Conservation (phyloP, 1,284 basidiomycete species). For the Ustilago trichophora region DNA sequence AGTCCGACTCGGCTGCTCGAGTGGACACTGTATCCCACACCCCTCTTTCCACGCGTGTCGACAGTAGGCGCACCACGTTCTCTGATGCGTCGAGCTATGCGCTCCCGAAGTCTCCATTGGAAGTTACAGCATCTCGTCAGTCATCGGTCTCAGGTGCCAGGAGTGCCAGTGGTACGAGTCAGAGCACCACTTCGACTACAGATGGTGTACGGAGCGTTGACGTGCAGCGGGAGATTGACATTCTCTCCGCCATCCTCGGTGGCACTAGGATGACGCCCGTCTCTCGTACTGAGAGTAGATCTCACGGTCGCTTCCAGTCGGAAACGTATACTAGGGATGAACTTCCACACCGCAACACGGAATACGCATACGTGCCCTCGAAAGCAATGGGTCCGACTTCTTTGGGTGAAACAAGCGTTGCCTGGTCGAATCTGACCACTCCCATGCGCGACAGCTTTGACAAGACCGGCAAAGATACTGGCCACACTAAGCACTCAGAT, state of each 20-base stretch:
- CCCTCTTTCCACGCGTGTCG: constrained; percentile 17
- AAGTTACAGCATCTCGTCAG: constrained; percentile 8
- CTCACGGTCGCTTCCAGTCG: constrained; percentile 29
- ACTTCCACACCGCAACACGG: not conserved
- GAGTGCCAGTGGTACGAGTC: constrained; percentile 35
- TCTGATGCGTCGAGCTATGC: constrained; percentile 17
- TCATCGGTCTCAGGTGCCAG: constrained; percentile 12
- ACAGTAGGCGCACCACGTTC: constrained; percentile 14
- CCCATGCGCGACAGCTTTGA: constrained; percentile 4
- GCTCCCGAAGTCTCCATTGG: constrained; percentile 17
- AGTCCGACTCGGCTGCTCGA: constrained; percentile 35
- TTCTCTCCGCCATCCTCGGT: constrained; percentile 51
- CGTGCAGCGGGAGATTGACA: constrained; percentile 54
- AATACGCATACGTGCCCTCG: not conserved
- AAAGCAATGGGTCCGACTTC: not conserved
- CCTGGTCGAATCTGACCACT: constrained; percentile 2
- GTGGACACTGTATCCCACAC: constrained; percentile 46
- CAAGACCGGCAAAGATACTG: not conserved
- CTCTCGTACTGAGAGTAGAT: constrained; percentile 7
- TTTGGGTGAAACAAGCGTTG: not conserved
- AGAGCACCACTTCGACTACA: constrained; percentile 20
- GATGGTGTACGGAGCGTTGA: constrained; percentile 36
- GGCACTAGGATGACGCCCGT: constrained; percentile 13
- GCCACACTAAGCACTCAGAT: not conserved
- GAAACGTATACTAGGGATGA: constrained; percentile 22